phyloP scores from a whole-genome alignment of 2,329 filamentous ascomycete genomes.

The Trichoderma endophyticum region DNA sequence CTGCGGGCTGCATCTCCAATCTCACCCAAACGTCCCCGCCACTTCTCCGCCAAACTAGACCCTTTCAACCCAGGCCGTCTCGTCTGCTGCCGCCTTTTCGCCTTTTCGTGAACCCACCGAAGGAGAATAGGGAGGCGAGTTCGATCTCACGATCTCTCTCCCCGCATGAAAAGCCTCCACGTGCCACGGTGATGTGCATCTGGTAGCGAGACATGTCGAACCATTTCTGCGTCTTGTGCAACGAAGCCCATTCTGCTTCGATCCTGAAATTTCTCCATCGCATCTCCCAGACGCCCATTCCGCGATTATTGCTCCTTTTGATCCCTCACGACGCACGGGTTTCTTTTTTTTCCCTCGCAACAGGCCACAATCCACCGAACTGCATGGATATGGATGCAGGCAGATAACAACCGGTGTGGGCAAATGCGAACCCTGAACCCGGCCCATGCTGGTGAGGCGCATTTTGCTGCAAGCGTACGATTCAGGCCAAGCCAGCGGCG shows the following conservation, averaged over 20 bases:
- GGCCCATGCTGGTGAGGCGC: background rate
- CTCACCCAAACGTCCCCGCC: conserved; percentile 6
- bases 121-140: background rate
- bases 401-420: background rate
- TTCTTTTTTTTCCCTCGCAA: background rate
- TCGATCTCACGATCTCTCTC: conserved; percentile 16
- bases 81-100: background rate
- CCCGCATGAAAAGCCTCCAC: conserved; percentile 8
- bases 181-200: conserved; percentile 10
- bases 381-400: conserved; percentile 3
- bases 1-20: conserved; percentile 12
- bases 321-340: background rate
- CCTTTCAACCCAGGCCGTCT: background rate
- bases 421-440: conserved; percentile 6
- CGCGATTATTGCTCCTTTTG: background rate
- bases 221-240: background rate
- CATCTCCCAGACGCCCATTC: background rate
- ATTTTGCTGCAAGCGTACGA: conserved; percentile 6
- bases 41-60: conserved; percentile 12
- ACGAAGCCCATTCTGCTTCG: background rate
- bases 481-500: background rate
- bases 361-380: conserved; percentile 3
- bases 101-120: background rate
- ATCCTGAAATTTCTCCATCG: background rate
- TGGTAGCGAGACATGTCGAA: background rate